These are phyloP conservation scores for Lachancea meyersii DNA, from an alignment of 805 yeast species.

Conservation along the genomic window DNA sequence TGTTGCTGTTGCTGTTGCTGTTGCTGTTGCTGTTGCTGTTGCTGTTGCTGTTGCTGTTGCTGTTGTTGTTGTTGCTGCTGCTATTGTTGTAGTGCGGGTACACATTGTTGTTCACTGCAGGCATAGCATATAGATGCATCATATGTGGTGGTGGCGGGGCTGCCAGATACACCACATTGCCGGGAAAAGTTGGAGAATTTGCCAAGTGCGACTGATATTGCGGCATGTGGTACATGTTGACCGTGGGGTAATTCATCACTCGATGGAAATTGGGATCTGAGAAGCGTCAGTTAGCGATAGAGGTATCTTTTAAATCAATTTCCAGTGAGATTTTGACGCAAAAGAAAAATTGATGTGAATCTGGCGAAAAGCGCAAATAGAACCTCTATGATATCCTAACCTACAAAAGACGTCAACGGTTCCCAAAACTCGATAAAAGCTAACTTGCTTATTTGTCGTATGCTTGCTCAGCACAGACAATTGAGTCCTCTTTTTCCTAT, in stretches of 20 bases:
- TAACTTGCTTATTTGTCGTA: too few species aligned
- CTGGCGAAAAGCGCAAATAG: too few species aligned
- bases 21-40: background rate
- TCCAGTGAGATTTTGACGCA: too few species aligned
- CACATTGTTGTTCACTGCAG: background rate
- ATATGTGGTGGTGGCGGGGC: background rate
- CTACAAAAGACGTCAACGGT: too few species aligned
- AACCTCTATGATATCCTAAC: too few species aligned
- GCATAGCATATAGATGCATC: slow-evolving; percentile 1
- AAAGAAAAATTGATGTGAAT: too few species aligned
- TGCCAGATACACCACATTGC: background rate
- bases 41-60: background rate
- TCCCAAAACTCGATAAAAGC: too few species aligned
- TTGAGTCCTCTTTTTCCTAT: too few species aligned
- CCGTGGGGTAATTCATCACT: background rate
- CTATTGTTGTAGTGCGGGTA: background rate
- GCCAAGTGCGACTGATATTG: background rate
- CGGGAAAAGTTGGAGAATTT: background rate
- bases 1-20: background rate
- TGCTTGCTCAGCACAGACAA: too few species aligned
- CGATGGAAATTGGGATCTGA: background rate
- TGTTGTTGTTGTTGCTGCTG: background rate
- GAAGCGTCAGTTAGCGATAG: too few species aligned
- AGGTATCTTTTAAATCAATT: too few species aligned
- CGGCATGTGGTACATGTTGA: background rate